Base-by-base conservation (phyloP, 2,329 filamentous ascomycete species). In the Fusarium luffae region DNA sequence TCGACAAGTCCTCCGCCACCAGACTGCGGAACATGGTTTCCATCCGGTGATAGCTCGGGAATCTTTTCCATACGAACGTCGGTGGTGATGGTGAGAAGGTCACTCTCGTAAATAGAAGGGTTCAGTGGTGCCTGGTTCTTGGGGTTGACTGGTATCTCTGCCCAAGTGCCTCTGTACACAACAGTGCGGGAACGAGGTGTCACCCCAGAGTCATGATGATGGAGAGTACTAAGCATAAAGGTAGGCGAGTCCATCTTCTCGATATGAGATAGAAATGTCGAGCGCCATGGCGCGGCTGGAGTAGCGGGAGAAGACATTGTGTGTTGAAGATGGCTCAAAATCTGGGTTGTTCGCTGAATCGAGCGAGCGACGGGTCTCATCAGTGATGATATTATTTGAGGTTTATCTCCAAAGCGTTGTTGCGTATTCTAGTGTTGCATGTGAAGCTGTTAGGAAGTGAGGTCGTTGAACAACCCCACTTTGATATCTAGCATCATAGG, bases 31-130 rank as follows among this genome's bases (percentile, higher is more conserved):
- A 61, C 23, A 3, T 42, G 83, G 82, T 73, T 82, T 81, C 40
- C 84, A 81, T 54, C 62, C 47, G 40, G 47, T 84, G 25, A 88
- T 5, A 98, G 80, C 79, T 98, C 91, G 4, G 84, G 83, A 0
- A 92, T 84, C 83, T 98, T 98, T 63, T 90, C 86, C 93, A 97
- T 97, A 47, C 95, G 88, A 11, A 88, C 88, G 79, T 98, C 96
- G 0, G 94, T 97, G 2, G 95, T 97, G 75, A 98, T 90, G 1
- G 92, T 91, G 5, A 92, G 87, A 72, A 95, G 82, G 70, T 98
- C 94, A 73, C 89, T 93, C 75, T 92, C 90, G 77, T 88, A 97
- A 2, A 79, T 50, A 28, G 81, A 72, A 7, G 92, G 90, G 78
- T 98, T 98, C 67, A 85, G 84, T 68, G 89, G 85, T 5, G 93